Evolutionary conservation across 345 rosid genomes (phyloP).

Genomic region (Salix exigua): DNA sequence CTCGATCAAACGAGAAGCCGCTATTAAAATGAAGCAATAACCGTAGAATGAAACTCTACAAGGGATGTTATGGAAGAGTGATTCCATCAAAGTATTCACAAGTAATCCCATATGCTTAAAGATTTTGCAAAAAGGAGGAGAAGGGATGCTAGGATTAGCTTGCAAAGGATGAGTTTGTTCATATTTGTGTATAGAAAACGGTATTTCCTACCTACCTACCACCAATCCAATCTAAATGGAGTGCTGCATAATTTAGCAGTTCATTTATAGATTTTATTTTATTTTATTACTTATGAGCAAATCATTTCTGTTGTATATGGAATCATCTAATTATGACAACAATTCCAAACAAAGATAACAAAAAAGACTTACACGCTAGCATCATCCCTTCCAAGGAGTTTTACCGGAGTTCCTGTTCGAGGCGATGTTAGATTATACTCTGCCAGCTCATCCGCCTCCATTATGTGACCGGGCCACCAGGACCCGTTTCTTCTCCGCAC

Average conservation of each 20-base stretch:
- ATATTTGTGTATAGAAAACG: no score
- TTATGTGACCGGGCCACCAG: constrained; percentile 98
- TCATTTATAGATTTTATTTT: neutral
- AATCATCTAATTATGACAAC: neutral
- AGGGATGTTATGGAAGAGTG: neutral
- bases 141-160: neutral
- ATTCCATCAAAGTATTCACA: neutral
- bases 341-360: neutral
- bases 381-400: constrained; percentile 97
- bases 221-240: neutral
- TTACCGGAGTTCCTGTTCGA: constrained; percentile 94
- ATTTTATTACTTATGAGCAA: neutral
- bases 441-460: constrained; percentile 74
- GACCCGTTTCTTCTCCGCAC: constrained; percentile 97
- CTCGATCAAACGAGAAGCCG: neutral
- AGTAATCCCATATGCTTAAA: neutral
- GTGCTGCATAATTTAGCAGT: neutral
- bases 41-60: neutral
- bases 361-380: constrained; percentile 86
- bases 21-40: neutral
- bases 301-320: neutral
- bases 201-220: neutral
- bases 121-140: neutral
- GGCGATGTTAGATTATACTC: constrained; percentile 77
- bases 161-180: neutral